Base-by-base conservation (phyloP, 2,329 filamentous ascomycete genomes). In the Botrytis sinoallii region DNA sequence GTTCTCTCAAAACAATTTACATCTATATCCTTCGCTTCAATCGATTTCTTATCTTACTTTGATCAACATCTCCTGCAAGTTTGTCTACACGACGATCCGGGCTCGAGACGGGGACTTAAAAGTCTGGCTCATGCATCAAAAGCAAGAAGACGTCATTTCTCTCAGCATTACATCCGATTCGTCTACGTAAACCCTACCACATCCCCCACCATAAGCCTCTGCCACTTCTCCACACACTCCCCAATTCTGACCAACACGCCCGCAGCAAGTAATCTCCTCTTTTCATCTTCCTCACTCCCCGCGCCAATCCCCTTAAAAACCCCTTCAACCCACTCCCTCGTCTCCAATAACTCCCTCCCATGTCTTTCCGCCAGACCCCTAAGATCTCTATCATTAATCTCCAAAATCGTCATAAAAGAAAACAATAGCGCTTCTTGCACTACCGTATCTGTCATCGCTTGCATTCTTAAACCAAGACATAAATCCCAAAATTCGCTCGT, bases 401-500 rank as follows among this genome's bases (percentile, higher is more conserved):
- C 94, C 22, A 99, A 83, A 70, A 97, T 81, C 10, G 93, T 92
- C 68, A 97, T 85, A 74, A 97, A 88, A 2, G 91, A 90, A 74
- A 97, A 92, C 1, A 98, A 84, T 73, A 97, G 85, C 0, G 93
- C 92, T 66, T 92, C 90, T 32, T 93, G 86, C 1, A 97, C 88
- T 0, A 85, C 84, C 1, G 91, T 82, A 76, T 96, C 92, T 1
- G 87, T 88, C 42, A 86, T 85, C 57, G 86, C 85, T 64, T 86
- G 83, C 61, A 85, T 89, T 10, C 92, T 87, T 3, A 97, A 85
- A 3, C 88, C 85, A 78, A 98, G 88, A 4, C 98, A 84, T n/a
- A 99, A 83, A 64, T 92, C 88, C 89, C 95, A 95, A 29, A 97
- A 88, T 82, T 98, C 94, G 16, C 89, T 85, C 1, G 94, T 98